Conservation (phyloP, 2,329 filamentous ascomycete genomes). For the Penicillium sp. region DNA sequence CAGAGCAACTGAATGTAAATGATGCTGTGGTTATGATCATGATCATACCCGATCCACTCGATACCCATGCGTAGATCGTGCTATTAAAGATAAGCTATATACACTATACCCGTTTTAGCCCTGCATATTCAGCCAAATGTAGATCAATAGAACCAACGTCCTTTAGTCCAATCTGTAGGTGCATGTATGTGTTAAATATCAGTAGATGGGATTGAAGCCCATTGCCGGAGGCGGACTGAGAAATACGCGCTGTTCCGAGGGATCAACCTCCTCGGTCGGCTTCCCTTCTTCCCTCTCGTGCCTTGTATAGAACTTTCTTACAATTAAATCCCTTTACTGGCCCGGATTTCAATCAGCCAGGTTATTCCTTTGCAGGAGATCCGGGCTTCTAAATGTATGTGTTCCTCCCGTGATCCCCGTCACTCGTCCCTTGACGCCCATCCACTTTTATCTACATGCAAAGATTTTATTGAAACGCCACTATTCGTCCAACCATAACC, state of each 20-base stretch:
- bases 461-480: constrained; percentile 1
- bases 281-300: background rate
- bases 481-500: constrained; percentile 1
- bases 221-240: constrained; percentile 28
- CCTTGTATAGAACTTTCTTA: background rate
- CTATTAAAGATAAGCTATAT: background rate
- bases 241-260: constrained; percentile 32
- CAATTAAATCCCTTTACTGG: constrained; percentile 1
- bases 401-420: background rate
- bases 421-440: background rate
- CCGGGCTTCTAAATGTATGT: constrained; percentile 14
- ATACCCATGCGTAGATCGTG: background rate
- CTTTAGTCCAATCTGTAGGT: background rate
- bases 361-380: constrained; percentile 2
- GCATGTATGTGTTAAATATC: background rate
- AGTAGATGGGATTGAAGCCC: background rate
- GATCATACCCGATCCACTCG: background rate
- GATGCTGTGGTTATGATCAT: background rate
- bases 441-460: constrained; percentile 11
- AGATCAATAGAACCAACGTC: background rate
- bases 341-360: constrained; percentile 6
- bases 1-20: background rate
- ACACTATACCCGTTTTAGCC: background rate
- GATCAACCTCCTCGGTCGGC: constrained; percentile 9
- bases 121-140: background rate